A percentile compares a stretch with the other conserved stretches of the same genome.
These are phyloP conservation scores for Ilex aquifolium DNA, from an alignment of 257 asterid genomes.

Conservation along the genomic window DNA sequence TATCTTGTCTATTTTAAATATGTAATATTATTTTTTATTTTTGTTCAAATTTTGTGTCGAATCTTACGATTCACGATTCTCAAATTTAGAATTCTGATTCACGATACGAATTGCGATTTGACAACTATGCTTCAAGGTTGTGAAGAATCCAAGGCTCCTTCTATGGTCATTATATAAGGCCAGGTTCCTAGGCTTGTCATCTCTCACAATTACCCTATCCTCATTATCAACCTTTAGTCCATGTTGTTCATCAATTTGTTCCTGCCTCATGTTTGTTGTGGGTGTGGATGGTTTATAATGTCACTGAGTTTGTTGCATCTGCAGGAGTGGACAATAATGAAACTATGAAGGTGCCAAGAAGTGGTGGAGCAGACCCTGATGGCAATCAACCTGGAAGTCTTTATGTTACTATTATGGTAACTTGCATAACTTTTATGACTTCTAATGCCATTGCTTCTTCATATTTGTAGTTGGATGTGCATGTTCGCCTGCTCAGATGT, in stretches of 20 bases:
- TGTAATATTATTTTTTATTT: too few relatives aligned
- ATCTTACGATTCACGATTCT: too few relatives aligned
- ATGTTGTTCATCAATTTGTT: not conserved
- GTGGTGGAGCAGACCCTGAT: slow-evolving; percentile 95
- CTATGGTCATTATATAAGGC: too few relatives aligned
- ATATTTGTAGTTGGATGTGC: not conserved
- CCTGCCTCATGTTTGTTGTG: not conserved
- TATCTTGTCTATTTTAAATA: too few relatives aligned
- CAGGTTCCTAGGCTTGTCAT: too few relatives aligned
- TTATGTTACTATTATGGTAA: slow-evolving; percentile 66
- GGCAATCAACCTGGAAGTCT: slow-evolving; percentile 91
- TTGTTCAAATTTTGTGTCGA: too few relatives aligned
- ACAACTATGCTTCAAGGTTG: too few relatives aligned
- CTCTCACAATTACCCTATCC: too few relatives aligned
- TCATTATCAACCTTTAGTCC: too few relatives aligned
- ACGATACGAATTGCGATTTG: too few relatives aligned
- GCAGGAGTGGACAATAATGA: slow-evolving; percentile 85
- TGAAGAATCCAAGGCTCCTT: too few relatives aligned
- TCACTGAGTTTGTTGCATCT: slow-evolving; percentile 10
- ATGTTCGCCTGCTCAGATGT: not conserved
- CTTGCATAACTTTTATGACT: slow-evolving; percentile 10
- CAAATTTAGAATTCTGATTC: too few relatives aligned
- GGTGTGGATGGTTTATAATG: not conserved
- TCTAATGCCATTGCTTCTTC: slow-evolving; percentile 3
- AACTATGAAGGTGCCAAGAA: slow-evolving; percentile 56